These are phyloP conservation scores for Ophiostoma quercus DNA, from an alignment of 2,329 filamentous ascomycete species.

Conservation along the genomic window DNA sequence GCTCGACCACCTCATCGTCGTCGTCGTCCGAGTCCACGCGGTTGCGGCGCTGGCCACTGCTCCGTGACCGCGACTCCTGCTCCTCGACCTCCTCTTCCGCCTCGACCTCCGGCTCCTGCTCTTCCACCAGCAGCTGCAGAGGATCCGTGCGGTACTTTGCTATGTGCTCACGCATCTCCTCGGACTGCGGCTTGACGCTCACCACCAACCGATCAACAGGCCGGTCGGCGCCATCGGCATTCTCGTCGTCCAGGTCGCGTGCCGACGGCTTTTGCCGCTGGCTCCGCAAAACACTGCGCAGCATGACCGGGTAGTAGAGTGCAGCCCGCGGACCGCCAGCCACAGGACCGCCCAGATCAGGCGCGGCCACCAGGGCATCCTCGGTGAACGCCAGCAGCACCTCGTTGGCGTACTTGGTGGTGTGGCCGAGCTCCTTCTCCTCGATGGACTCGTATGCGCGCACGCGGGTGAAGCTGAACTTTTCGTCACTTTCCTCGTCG, in stretches of 20 bases:
- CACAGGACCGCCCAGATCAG: conserved; percentile 34
- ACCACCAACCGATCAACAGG: conserved; percentile 54
- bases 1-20: neutral
- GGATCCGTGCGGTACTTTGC: conserved; percentile 50
- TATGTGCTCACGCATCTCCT: conserved; percentile 49
- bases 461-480: conserved; percentile 58
- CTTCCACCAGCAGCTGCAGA: conserved; percentile 43
- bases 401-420: conserved; percentile 60
- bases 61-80: conserved; percentile 19
- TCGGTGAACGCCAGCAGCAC: conserved; percentile 56
- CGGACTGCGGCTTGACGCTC: conserved; percentile 50
- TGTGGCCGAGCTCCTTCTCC: conserved; percentile 51
- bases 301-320: conserved; percentile 65
- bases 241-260: conserved; percentile 37
- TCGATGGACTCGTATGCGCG: conserved; percentile 60
- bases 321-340: conserved; percentile 51
- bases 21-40: conserved; percentile 18
- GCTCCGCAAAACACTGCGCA: conserved; percentile 56
- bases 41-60: conserved; percentile 14
- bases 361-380: conserved; percentile 35
- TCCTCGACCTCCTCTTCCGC: conserved; percentile 29
- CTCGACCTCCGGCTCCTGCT: conserved; percentile 31
- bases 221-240: conserved; percentile 37
- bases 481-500: conserved; percentile 42
- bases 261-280: conserved; percentile 57